Evolutionary conservation across 1,139 yeast species (phyloP).

Genomic region (Magnusiomyces ingens): DNA sequence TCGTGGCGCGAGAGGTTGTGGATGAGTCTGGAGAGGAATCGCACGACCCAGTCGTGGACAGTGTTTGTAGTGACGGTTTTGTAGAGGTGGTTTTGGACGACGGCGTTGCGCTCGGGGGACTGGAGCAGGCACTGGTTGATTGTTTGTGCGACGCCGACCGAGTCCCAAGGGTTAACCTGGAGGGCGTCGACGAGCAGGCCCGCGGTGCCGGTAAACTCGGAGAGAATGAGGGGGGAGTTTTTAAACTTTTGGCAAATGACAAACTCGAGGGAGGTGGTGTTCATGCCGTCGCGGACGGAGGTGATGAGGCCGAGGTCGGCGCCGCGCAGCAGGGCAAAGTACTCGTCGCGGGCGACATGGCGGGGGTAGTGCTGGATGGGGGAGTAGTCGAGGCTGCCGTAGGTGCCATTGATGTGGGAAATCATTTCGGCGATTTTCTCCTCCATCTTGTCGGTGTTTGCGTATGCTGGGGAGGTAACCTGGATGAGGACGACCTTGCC

Average conservation of each 20-base stretch:
- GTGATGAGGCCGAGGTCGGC: constrained; percentile 90
- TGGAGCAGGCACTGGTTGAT: constrained; percentile 59
- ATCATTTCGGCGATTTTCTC: constrained; percentile 74
- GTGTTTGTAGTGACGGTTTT: constrained; percentile 62
- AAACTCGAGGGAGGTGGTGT: constrained; percentile 87
- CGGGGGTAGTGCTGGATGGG: constrained; percentile 83
- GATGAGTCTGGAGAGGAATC: constrained; percentile 51
- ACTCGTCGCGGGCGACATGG: constrained; percentile 83
- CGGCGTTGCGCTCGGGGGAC: constrained; percentile 33
- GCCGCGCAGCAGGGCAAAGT: constrained; percentile 74
- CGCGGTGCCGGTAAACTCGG: constrained; percentile 93
- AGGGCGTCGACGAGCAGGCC: constrained; percentile 72
- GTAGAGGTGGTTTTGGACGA: constrained; percentile 41
- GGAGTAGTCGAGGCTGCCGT: constrained; percentile 50
- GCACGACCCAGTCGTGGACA: constrained; percentile 73
- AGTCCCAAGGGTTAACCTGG: constrained; percentile 72
- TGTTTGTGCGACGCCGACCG: constrained; percentile 84
- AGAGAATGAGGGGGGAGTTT: constrained; percentile 51
- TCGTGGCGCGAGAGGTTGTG: constrained; percentile 42
- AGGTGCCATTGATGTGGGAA: constrained; percentile 71
- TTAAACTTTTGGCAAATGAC: constrained; percentile 77
- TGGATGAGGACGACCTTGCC: constrained; percentile 84
- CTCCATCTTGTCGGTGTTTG: constrained; percentile 46
- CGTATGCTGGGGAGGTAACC: constrained; percentile 75
- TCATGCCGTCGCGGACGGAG: constrained; percentile 93